Base-by-base conservation (phyloP, 768 basidiomycete genomes). In the Serendipita vermifera region DNA sequence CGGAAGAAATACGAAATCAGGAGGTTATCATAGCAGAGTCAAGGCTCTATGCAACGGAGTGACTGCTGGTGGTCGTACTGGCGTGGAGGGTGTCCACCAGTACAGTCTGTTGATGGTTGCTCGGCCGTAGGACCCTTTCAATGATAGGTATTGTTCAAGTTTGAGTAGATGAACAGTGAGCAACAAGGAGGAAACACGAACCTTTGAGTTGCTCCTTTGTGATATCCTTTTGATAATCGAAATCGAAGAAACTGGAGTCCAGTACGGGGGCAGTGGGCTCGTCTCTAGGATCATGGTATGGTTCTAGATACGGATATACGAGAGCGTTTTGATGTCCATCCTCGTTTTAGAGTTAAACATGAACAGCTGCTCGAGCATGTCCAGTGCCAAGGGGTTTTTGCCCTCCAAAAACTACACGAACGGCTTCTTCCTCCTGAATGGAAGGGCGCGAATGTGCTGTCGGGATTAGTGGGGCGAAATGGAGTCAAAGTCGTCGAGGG, bases 401-500 rank as follows among this genome's bases (percentile, higher is more conserved):
- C 80, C 80, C 0, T 83, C 82, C 64, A 87, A 91, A 54, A 92
- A 72, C 20, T 73, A 66, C 38, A 70, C 66, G 61, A 94, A 85
- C 40, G 80, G 77, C 64, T 77, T 82, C 64, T 83, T 83, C 71
- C 83, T 87, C 51, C 88, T 74, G 70, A 94, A 92, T 0, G 89
- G 89, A 14, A 94, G 72, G 0, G 90, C 86, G 2, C 91, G 82
- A 57, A 93, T 84, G 63, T 91, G 92, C 65, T 92, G 90, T 54
- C 90, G 77, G 54, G 86, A 82, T 41, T 85, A 68, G 5, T 77
- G 72, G 3, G 87, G 85, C 17, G 82, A 87, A 64, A 94, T 94
- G 4, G 88, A 89, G 61, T 94, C 89, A 67, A 96, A 94, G 64
- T 96, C 92, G 63, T 96, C 93, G 64, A 96, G 81, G 6, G 84